Evolutionary conservation across 176 grass and related monocot species (phyloP).

Genomic region (Cymbopogon citratus): DNA sequence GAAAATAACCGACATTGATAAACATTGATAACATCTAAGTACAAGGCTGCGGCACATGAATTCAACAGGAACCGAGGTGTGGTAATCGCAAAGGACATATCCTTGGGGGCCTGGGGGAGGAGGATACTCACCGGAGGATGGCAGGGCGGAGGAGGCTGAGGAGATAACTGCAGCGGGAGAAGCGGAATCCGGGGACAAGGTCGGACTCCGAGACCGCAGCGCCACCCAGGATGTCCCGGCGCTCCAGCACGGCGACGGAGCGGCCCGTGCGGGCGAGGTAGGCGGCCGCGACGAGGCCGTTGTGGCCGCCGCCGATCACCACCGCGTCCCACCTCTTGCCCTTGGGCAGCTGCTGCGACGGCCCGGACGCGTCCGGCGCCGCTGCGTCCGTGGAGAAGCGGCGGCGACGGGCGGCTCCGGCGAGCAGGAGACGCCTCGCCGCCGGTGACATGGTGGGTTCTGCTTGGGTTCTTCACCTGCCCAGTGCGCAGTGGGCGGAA

Average conservation of each 20-base stretch:
- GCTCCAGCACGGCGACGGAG: slow-evolving; percentile 71
- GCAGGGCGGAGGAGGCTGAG: slow-evolving; percentile 84
- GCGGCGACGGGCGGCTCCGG: background rate
- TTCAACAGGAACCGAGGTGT: background rate
- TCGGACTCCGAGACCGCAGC: slow-evolving; percentile 76
- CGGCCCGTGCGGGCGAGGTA: slow-evolving; percentile 79
- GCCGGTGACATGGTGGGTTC: slow-evolving; percentile 42
- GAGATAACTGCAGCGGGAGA: slow-evolving; percentile 93
- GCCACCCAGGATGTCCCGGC: slow-evolving; percentile 67
- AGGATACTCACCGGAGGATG: slow-evolving; percentile 44
- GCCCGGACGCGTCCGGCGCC: background rate
- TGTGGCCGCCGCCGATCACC: slow-evolving; percentile 92
- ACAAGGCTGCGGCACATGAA: background rate
- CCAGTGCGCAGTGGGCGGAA: background rate
- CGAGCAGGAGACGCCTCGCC: slow-evolving; percentile 24
- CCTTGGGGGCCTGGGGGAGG: background rate
- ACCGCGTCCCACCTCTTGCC: slow-evolving; percentile 70
- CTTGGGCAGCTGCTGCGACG: slow-evolving; percentile 17
- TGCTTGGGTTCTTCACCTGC: slow-evolving; percentile 20
- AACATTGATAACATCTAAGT: background rate
- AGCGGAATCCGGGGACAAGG: slow-evolving; percentile 79
- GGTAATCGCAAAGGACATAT: background rate
- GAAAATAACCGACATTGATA: background rate
- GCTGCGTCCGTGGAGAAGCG: slow-evolving; percentile 4
- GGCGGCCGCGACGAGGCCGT: slow-evolving; percentile 86